Conservation (phyloP, 805 yeast genomes). For the Tetrapisispora nanseiensis region DNA sequence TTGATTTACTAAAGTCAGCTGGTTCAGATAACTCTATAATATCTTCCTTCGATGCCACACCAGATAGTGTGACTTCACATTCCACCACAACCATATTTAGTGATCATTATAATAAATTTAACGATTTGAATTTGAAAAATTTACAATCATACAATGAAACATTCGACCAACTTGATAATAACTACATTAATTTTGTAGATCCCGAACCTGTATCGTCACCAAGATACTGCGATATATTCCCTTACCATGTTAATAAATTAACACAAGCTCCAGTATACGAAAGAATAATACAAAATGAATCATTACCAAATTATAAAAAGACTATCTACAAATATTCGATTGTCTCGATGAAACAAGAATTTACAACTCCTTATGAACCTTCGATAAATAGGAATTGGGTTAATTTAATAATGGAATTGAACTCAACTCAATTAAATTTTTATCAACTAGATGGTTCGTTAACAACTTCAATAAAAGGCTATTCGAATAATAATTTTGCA, state of each 20-base stretch:
- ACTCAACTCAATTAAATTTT: slow-evolving; percentile 77
- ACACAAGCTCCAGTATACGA: slow-evolving; percentile 28
- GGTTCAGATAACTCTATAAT: neutral
- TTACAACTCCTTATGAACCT: slow-evolving; percentile 65
- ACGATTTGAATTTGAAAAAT: neutral
- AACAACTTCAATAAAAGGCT: slow-evolving; percentile 24
- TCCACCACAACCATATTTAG: neutral
- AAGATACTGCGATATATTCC: slow-evolving; percentile 17
- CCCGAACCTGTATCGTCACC: slow-evolving; percentile 29
- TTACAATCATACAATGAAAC: neutral
- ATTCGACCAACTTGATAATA: neutral
- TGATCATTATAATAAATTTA: neutral
- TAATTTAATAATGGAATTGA: slow-evolving; percentile 56
- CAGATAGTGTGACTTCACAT: neutral
- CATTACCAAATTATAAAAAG: slow-evolving; percentile 58
- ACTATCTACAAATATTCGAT: slow-evolving; percentile 52
- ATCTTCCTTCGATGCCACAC: neutral
- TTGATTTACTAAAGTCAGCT: neutral
- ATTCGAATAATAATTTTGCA: slow-evolving; percentile 17
- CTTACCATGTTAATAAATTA: slow-evolving; percentile 6
- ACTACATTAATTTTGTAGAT: neutral
- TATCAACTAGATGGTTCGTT: slow-evolving; percentile 36
- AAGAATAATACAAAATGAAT: slow-evolving; percentile 26
- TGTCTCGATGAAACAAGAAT: slow-evolving; percentile 59
- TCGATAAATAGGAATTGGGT: slow-evolving; percentile 65